Evolutionary conservation across 805 yeast genomes (phyloP).

Genomic region (Saturnispora diversa): DNA sequence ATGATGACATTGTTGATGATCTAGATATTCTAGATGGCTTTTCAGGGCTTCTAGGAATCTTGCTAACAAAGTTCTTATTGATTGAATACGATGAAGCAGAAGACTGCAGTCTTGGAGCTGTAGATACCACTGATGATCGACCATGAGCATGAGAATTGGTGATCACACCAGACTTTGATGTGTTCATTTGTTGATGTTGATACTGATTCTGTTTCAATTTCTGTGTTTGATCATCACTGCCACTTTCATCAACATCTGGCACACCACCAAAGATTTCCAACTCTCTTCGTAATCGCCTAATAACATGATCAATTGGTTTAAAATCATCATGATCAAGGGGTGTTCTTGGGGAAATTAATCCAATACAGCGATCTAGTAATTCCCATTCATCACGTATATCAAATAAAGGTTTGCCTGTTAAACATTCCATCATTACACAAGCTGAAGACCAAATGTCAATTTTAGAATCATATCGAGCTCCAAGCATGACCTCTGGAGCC

Average conservation of each 20-base stretch:
- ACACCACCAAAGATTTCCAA: constrained; percentile 8
- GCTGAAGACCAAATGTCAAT: constrained; percentile 91
- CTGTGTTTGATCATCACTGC: too few relatives aligned
- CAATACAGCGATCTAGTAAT: constrained; percentile 34
- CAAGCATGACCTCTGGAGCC: constrained; percentile 71
- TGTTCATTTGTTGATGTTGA: too few relatives aligned
- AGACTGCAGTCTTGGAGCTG: neutral
- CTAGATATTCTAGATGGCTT: neutral
- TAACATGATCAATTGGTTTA: constrained; percentile 2
- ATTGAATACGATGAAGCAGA: neutral
- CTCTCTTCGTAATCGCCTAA: constrained; percentile 1
- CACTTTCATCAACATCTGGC: constrained; percentile 4
- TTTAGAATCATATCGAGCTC: constrained; percentile 48
- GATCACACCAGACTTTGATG: too few relatives aligned
- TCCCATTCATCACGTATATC: constrained; percentile 45
- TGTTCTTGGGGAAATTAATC: constrained; percentile 2
- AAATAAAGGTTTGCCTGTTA: constrained; percentile 42
- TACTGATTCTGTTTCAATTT: too few relatives aligned
- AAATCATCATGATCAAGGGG: neutral
- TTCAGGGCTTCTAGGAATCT: constrained; percentile 2
- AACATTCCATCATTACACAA: constrained; percentile 84
- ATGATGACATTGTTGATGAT: neutral
- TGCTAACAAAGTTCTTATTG: neutral
- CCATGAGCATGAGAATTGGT: too few relatives aligned
- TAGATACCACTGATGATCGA: too few relatives aligned